Conservation (phyloP, 176 grass and related monocot genomes). For the Musa beccarii region DNA sequence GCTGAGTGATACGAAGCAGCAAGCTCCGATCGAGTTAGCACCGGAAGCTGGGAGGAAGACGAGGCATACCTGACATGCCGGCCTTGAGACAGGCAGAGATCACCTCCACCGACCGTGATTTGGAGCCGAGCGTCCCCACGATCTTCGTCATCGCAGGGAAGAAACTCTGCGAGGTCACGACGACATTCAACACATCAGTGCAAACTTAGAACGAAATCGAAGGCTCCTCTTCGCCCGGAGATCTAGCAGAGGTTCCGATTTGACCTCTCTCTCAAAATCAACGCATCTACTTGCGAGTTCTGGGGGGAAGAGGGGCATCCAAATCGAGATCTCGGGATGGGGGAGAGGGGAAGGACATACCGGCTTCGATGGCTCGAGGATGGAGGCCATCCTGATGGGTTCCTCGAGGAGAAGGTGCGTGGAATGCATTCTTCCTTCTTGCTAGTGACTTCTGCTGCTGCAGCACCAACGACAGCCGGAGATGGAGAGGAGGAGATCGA, state of each 20-base stretch:
- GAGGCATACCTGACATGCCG: constrained; percentile 79
- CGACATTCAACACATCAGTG: not conserved
- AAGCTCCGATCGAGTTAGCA: not conserved
- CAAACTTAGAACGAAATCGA: not conserved
- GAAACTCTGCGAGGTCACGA: constrained; percentile 43
- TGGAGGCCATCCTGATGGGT: constrained; percentile 95
- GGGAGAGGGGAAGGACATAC: constrained; percentile 18
- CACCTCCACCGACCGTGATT: constrained; percentile 82
- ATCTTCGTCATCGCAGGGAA: constrained; percentile 99
- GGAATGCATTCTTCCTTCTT: constrained; percentile 53
- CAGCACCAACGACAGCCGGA: no score
- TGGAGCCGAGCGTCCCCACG: constrained; percentile 87
- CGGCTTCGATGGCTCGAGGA: constrained; percentile 94
- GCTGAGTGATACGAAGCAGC: not conserved
- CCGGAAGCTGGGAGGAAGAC: no score
- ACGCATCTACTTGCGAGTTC: no score
- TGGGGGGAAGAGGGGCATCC: no score
- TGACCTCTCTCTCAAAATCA: no score
- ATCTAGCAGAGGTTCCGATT: not conserved
- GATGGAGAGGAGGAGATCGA: no score
- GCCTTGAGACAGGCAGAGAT: constrained; percentile 94
- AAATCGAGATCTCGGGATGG: no score
- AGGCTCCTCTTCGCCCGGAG: no score
- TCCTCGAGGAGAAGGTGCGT: constrained; percentile 87
- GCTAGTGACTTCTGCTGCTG: not conserved